phyloP scores from a whole-genome alignment of 108 stramenopile genomes.

The Cyclotella atomus region DNA sequence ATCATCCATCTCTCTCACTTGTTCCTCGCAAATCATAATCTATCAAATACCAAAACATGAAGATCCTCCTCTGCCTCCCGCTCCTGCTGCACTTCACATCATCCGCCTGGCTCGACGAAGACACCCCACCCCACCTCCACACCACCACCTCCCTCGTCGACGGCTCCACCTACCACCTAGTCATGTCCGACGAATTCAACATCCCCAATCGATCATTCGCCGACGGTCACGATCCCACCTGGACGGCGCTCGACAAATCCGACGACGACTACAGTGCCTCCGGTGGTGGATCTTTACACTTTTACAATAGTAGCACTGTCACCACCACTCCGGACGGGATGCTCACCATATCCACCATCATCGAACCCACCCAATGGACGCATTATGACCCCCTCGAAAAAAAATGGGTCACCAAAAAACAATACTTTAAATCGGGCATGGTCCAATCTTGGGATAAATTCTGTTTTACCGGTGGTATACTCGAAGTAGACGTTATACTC shows the following conservation, averaged over 20 bases:
- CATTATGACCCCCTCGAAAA: slow-evolving; percentile 75
- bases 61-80: background rate
- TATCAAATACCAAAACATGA: background rate
- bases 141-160: slow-evolving; percentile 80
- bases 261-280: slow-evolving; percentile 84
- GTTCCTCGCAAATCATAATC: no score
- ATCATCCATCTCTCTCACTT: background rate
- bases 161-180: slow-evolving; percentile 72
- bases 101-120: slow-evolving; percentile 64
- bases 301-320: slow-evolving; percentile 89
- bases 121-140: slow-evolving; percentile 70
- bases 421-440: slow-evolving; percentile 88
- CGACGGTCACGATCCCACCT: slow-evolving; percentile 93
- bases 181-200: slow-evolving; percentile 93
- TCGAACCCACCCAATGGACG: slow-evolving; percentile 67
- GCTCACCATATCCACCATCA: slow-evolving; percentile 75
- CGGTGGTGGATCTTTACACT: slow-evolving; percentile 93
- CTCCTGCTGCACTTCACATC: background rate
- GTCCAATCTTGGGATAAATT: slow-evolving; percentile 97
- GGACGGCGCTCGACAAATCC: slow-evolving; percentile 93
- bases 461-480: slow-evolving; percentile 96
- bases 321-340: slow-evolving; percentile 85
- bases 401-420: slow-evolving; percentile 62
- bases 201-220: slow-evolving; percentile 82
- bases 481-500: slow-evolving; percentile 91